Evolutionary conservation across 208 protist species (phyloP).

Genomic region (Wallacemonas sp.): DNA sequence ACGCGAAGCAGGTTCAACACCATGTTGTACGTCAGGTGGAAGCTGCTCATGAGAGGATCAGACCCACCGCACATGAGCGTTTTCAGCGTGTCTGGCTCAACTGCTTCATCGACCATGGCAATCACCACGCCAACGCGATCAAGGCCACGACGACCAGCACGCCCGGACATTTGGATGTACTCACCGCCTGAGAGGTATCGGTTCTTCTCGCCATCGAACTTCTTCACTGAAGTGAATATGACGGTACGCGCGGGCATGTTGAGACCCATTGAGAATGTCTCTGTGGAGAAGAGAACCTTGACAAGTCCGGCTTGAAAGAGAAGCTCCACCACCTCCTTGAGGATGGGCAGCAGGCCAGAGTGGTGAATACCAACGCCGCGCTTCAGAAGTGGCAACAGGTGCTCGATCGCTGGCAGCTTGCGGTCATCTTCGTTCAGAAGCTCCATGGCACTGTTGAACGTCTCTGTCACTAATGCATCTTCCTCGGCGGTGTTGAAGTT

Average conservation of each 20-base stretch:
- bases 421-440: slow-evolving; percentile 93
- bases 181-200: slow-evolving; percentile 96
- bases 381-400: slow-evolving; percentile 95
- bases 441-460: slow-evolving; percentile 97
- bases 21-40: slow-evolving; percentile 99
- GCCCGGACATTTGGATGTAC: slow-evolving; percentile 99
- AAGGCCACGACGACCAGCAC: slow-evolving; percentile 99
- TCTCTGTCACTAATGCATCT: slow-evolving; percentile 91
- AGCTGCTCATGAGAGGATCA: slow-evolving; percentile 94
- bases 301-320: slow-evolving; percentile 99
- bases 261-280: slow-evolving; percentile 99
- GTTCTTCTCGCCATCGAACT: slow-evolving; percentile 98
- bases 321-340: slow-evolving; percentile 99
- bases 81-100: slow-evolving; percentile 95
- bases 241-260: slow-evolving; percentile 99
- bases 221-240: slow-evolving; percentile 98
- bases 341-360: slow-evolving; percentile 98
- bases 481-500: slow-evolving; percentile 96
- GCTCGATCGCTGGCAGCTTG: slow-evolving; percentile 91
- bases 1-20: slow-evolving; percentile 98
- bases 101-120: slow-evolving; percentile 97
- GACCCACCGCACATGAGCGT: slow-evolving; percentile 92
- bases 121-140: slow-evolving; percentile 99
- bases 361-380: slow-evolving; percentile 99
- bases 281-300: slow-evolving; percentile 99